Conservation (phyloP, 805 yeast species). For the Zygosaccharomyces bailii region DNA sequence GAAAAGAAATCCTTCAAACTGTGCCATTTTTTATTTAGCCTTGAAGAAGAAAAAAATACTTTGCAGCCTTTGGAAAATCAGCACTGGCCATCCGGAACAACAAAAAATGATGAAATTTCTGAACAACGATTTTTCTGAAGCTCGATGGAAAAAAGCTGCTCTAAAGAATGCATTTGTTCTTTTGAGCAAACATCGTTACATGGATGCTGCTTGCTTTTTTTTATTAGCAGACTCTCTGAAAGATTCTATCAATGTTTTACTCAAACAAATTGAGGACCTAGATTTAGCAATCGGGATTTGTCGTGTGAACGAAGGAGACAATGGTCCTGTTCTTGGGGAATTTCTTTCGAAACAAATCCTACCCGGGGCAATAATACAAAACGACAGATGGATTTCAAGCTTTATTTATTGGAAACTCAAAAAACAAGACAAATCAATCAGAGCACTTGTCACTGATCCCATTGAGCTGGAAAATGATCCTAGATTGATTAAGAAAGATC, state of each 20-base stretch:
- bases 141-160: conserved; percentile 86
- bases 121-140: conserved; percentile 66
- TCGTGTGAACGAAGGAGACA: conserved; percentile 65
- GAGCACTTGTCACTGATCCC: conserved; percentile 61
- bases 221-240: conserved; percentile 68
- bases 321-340: conserved; percentile 49
- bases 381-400: conserved; percentile 77
- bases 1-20: conserved; percentile 65
- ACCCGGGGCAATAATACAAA: conserved; percentile 54
- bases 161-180: conserved; percentile 88
- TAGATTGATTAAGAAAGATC: conserved; percentile 30
- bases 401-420: conserved; percentile 72
- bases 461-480: conserved; percentile 35
- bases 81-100: conserved; percentile 73
- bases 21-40: conserved; percentile 76
- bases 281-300: conserved; percentile 79
- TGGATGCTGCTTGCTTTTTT: conserved; percentile 88
- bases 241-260: conserved; percentile 74
- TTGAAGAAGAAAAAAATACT: conserved; percentile 72
- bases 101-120: conserved; percentile 76
- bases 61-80: conserved; percentile 78
- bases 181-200: conserved; percentile 79
- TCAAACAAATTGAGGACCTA: conserved; percentile 62
- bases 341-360: conserved; percentile 51
- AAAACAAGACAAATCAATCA: conserved; percentile 51